Percentiles rank a stretch among this genome's conserved stretches.
phyloP scores from a whole-genome alignment of 257 asterid species.

The Nicotiana benthamiana region DNA sequence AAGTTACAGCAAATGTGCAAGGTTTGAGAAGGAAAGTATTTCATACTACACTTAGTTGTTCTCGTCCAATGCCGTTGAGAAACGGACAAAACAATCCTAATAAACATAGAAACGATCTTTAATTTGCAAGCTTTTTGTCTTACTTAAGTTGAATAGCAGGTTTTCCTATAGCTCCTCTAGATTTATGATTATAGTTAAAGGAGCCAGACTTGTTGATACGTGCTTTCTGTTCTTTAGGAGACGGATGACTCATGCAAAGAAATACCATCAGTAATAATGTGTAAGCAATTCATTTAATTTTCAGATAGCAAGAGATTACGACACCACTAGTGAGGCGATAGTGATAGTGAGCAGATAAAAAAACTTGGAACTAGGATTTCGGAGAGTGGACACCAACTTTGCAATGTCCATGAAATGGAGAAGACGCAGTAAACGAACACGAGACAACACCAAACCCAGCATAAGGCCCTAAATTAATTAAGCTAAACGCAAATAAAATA shows the following conservation, averaged over 20 bases:
- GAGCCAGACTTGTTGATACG: slow-evolving; percentile 60
- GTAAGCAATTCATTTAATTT: not conserved
- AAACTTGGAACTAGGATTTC: not conserved
- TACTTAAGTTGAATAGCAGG: slow-evolving; percentile 43
- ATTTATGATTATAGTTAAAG: slow-evolving; percentile 57
- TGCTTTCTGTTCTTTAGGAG: slow-evolving; percentile 61
- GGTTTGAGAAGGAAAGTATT: slow-evolving; percentile 77
- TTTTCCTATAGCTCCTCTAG: slow-evolving; percentile 53
- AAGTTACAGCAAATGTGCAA: slow-evolving; percentile 52
- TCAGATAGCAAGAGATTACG: not conserved
- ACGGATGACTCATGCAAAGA: slow-evolving; percentile 67
- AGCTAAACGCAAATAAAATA: no score
- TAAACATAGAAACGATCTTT: slow-evolving; percentile 56
- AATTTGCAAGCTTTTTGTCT: slow-evolving; percentile 44
- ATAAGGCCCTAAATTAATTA: no score
- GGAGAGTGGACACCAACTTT: no score
- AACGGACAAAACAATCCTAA: slow-evolving; percentile 58
- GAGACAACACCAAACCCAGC: no score
- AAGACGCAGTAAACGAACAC: no score
- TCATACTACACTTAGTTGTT: slow-evolving; percentile 83
- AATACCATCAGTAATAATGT: slow-evolving; percentile 46
- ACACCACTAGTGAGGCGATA: not conserved
- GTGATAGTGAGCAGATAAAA: not conserved
- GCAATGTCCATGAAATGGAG: no score
- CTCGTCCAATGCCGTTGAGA: slow-evolving; percentile 83